Conservation (phyloP, 441 rosid species). For the Aquilaria agallochum region DNA sequence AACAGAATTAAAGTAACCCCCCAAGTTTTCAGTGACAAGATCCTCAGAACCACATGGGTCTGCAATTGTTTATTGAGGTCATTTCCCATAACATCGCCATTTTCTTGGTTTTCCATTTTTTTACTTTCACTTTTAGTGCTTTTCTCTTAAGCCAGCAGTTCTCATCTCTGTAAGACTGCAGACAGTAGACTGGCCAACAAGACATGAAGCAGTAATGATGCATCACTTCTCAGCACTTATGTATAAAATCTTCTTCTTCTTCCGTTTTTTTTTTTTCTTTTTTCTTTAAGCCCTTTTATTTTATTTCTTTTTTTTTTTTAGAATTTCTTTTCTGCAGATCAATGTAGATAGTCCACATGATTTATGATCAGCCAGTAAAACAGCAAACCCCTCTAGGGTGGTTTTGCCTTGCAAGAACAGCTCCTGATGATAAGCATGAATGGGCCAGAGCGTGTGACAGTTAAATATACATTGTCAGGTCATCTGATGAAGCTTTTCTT, state of each 20-base stretch:
- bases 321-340: neutral
- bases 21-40: constrained; percentile 26
- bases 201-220: constrained; percentile 3
- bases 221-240: constrained; percentile 8
- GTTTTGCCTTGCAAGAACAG: no score
- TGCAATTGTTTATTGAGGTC: constrained; percentile 12
- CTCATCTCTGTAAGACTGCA: constrained; percentile 1
- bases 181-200: constrained; percentile 18
- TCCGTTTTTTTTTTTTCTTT: neutral
- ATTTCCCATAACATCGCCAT: constrained; percentile 6
- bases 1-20: constrained; percentile 21
- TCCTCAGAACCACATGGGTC: constrained; percentile 30
- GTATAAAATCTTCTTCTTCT: neutral
- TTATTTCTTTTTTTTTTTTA: neutral
- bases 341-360: neutral
- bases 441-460: no score
- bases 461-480: no score
- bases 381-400: neutral
- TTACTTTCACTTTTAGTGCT: constrained; percentile 1
- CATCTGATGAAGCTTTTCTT: no score
- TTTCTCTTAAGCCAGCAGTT: constrained; percentile 1
- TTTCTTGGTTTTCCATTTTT: neutral
- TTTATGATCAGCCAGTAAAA: neutral
- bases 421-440: no score
- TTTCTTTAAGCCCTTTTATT: neutral